Evolutionary conservation across 176 grass and related monocot genomes (phyloP).

Genomic region (Avena insularis): DNA sequence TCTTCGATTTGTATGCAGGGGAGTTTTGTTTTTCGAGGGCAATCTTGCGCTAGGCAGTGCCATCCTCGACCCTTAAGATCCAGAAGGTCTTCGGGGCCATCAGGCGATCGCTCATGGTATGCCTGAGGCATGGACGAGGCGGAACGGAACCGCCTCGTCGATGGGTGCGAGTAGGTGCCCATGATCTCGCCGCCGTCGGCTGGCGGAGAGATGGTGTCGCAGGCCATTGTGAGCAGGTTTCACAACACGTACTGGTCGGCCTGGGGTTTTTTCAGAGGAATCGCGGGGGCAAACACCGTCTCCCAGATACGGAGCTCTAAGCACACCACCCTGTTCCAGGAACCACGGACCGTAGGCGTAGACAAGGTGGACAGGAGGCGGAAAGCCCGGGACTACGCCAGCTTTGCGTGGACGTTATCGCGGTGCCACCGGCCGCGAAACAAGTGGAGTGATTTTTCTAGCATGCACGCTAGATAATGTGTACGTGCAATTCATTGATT

Average conservation of each 20-base stretch:
- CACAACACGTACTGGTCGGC: neutral
- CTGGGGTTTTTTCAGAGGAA: no score
- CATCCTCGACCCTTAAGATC: neutral
- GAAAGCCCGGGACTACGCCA: no score
- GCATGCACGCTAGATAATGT: no score
- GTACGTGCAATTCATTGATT: no score
- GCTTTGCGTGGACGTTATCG: neutral
- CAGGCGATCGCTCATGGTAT: neutral
- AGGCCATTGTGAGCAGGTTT: neutral
- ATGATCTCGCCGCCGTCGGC: neutral
- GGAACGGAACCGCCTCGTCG: neutral
- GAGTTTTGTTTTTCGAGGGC: neutral
- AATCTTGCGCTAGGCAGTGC: neutral
- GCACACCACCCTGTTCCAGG: constrained; percentile 16
- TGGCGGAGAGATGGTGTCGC: neutral
- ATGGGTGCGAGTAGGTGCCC: neutral
- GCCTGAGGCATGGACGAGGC: neutral
- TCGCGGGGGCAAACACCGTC: no score
- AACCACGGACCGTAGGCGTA: neutral
- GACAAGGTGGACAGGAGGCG: neutral
- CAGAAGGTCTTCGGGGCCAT: neutral
- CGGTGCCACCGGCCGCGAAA: neutral
- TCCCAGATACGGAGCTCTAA: neutral
- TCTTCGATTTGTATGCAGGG: neutral
- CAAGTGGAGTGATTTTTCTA: no score